Evolutionary conservation across 768 basidiomycete species (phyloP).

Genomic region (Clitopilus hobsonii): DNA sequence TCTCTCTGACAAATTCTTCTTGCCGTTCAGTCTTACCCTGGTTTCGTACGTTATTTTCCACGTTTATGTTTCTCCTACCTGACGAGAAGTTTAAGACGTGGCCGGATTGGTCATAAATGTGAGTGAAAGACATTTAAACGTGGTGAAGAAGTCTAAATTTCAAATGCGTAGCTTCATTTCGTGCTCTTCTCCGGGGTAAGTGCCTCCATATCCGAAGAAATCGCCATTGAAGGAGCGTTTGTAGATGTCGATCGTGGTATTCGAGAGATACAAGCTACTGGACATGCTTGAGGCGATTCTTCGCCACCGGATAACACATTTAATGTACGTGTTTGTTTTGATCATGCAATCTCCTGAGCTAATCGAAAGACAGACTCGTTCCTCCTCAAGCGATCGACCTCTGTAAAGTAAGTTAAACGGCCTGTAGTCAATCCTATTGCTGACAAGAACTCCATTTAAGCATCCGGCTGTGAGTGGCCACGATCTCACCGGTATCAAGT

Average conservation of each 20-base stretch:
- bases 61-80: conserved; percentile 17
- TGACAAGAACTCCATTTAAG: conserved; percentile 17
- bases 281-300: conserved; percentile 42
- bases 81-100: conserved; percentile 15
- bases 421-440: background rate
- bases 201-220: background rate
- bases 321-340: conserved; percentile 17
- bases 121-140: conserved; percentile 12
- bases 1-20: conserved; percentile 7
- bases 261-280: conserved; percentile 38
- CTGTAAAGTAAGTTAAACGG: conserved; percentile 34
- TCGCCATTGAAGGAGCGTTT: background rate
- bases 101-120: conserved; percentile 52
- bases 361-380: conserved; percentile 28
- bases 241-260: conserved; percentile 49
- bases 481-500: conserved; percentile 34
- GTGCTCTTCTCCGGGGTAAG: conserved; percentile 48
- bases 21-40: conserved; percentile 24
- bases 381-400: conserved; percentile 45
- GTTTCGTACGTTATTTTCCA: conserved; percentile 41
- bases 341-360: background rate
- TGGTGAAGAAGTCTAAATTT: conserved; percentile 9
- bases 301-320: conserved; percentile 40
- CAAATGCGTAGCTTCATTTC: conserved; percentile 44
- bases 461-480: conserved; percentile 39